phyloP scores from a whole-genome alignment of 2,329 filamentous ascomycete species.

The Fusarium neocosmosporiellum region DNA sequence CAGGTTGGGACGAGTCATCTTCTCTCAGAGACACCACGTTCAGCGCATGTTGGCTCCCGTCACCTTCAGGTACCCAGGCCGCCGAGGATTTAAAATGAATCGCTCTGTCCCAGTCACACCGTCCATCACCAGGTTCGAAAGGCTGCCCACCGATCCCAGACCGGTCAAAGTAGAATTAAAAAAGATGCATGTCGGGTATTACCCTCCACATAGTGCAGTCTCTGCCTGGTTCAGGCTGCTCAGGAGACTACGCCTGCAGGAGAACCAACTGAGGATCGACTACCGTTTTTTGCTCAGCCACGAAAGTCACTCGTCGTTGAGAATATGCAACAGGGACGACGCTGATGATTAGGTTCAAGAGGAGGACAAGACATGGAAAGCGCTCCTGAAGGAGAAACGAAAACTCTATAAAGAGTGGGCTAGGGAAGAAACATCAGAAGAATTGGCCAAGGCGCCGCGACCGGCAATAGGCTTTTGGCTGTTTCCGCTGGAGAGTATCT shows the following conservation, averaged over 20 bases:
- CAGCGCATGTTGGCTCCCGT: not conserved
- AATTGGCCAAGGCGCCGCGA: not conserved
- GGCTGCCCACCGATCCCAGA: not conserved
- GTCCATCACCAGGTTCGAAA: not conserved
- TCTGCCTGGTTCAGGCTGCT: not conserved
- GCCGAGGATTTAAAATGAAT: not conserved
- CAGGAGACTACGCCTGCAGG: not conserved
- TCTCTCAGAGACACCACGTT: not conserved
- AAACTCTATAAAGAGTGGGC: not conserved
- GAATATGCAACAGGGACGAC: not conserved
- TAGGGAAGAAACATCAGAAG: not conserved
- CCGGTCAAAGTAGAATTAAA: not conserved
- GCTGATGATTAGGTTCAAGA: not conserved
- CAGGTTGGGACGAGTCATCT: not conserved
- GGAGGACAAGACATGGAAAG: not conserved
- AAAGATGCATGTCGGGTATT: not conserved
- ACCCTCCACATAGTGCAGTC: not conserved
- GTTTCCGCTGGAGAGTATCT: not conserved
- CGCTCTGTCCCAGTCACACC: not conserved
- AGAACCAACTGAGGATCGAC: not conserved
- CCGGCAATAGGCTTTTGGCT: not conserved
- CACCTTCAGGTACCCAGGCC: not conserved
- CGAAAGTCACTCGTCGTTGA: accelerated
- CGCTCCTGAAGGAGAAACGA: not conserved
- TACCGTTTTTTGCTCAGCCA: not conserved